phyloP scores from a whole-genome alignment of 768 basidiomycete genomes.

The Austroboletus eburneus region DNA sequence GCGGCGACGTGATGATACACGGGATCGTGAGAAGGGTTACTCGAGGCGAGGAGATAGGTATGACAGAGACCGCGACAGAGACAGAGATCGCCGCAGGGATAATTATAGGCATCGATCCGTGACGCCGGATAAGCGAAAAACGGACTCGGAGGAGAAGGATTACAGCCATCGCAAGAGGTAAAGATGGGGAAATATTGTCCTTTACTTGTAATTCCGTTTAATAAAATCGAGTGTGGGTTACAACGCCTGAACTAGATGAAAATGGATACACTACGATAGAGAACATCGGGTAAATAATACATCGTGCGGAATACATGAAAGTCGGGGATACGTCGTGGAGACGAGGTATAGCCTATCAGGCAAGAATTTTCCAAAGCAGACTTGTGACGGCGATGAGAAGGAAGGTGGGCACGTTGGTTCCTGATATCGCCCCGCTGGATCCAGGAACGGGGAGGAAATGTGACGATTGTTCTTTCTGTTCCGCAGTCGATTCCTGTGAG shows the following conservation, averaged over 20 bases:
- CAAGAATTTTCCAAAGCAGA: conserved; percentile 25
- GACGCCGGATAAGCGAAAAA: conserved; percentile 22
- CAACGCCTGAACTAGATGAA: neutral
- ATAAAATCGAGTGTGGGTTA: neutral
- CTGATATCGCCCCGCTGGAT: conserved; percentile 34
- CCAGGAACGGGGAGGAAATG: conserved; percentile 63
- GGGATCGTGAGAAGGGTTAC: conserved; percentile 17
- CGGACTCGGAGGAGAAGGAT: conserved; percentile 22
- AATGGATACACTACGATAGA: neutral
- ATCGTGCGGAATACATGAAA: neutral
- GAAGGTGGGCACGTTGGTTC: conserved; percentile 24
- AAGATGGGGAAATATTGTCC: neutral
- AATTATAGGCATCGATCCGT: conserved; percentile 19
- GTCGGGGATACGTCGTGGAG: neutral
- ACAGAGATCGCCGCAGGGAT: conserved; percentile 17
- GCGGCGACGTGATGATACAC: conserved; percentile 25
- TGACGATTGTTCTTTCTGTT: conserved; percentile 48
- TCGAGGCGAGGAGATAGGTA: conserved; percentile 19
- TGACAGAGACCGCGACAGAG: conserved; percentile 13
- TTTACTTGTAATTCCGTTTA: conserved; percentile 2
- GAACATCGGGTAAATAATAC: conserved; percentile 3
- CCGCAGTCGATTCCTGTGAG: conserved; percentile 52
- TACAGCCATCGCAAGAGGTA: conserved; percentile 20
- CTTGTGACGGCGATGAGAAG: conserved; percentile 20
- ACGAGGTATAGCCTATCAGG: neutral